A percentile compares a stretch with the other conserved stretches of the same genome.
Conservation (phyloP, 352 stramenopile genomes). For the Phytophthora cactorum region DNA sequence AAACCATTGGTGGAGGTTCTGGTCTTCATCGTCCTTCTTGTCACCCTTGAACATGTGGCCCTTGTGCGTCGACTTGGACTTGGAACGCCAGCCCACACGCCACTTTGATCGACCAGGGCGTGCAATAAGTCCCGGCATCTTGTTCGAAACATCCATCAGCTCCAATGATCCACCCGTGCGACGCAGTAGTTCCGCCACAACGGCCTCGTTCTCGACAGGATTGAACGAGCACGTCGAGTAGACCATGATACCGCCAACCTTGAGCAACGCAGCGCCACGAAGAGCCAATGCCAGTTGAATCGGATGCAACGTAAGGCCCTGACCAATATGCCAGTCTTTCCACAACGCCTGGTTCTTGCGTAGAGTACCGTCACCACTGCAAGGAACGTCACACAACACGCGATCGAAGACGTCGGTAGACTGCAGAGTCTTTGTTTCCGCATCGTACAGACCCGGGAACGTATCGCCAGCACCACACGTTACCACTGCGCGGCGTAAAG, state of each 20-base stretch:
- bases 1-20: slow-evolving; percentile 80
- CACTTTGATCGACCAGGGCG: slow-evolving; percentile 64
- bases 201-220: slow-evolving; percentile 98
- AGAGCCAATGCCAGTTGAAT: slow-evolving; percentile 94
- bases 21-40: slow-evolving; percentile 5
- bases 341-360: slow-evolving; percentile 97
- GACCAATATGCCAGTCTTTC: slow-evolving; percentile 94
- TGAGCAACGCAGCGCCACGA: slow-evolving; percentile 90
- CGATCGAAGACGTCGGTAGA: slow-evolving; percentile 95
- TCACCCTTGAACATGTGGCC: slow-evolving; percentile 68
- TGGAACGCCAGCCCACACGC: slow-evolving; percentile 87
- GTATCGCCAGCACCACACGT: slow-evolving; percentile 93
- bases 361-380: slow-evolving; percentile 97
- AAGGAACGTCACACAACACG: slow-evolving; percentile 98
- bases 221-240: slow-evolving; percentile 99
- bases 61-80: slow-evolving; percentile 88
- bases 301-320: slow-evolving; percentile 92
- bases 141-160: slow-evolving; percentile 85
- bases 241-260: slow-evolving; percentile 92
- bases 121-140: slow-evolving; percentile 59
- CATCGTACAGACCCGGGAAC: slow-evolving; percentile 92
- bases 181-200: slow-evolving; percentile 96
- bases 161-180: slow-evolving; percentile 86
- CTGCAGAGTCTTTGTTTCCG: slow-evolving; percentile 39
- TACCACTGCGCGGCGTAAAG: slow-evolving; percentile 88